phyloP scores from a whole-genome alignment of 139 green algal species.

The Ettlia oleoabundans region DNA sequence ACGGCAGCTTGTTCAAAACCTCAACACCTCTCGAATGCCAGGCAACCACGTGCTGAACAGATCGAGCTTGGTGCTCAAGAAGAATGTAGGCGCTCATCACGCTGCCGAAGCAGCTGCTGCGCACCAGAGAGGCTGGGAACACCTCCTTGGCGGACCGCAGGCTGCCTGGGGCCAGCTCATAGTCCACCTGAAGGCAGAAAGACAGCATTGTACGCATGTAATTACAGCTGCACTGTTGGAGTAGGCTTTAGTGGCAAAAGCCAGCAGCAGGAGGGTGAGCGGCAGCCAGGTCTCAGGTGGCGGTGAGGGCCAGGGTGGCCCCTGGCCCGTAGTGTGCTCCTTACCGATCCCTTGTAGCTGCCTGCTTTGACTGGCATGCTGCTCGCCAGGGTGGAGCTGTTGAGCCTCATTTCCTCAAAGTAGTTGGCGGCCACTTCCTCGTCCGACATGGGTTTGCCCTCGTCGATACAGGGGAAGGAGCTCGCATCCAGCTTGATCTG shows the following conservation, averaged over 20 bases:
- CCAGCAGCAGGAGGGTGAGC: neutral
- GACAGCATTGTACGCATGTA: no score
- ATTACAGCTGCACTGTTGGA: no score
- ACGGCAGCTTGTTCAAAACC: no score
- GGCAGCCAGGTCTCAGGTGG: no score
- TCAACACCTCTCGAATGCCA: no score
- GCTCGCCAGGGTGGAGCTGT: neutral
- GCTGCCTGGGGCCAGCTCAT: conserved; percentile 72
- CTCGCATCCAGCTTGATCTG: neutral
- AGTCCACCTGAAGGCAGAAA: conserved; percentile 73
- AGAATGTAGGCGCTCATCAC: no score
- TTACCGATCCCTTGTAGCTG: neutral
- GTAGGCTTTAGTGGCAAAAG: no score
- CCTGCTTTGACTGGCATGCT: neutral
- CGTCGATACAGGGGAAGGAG: conserved; percentile 18
- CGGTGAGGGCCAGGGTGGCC: neutral
- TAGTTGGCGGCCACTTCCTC: neutral
- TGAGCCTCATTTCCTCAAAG: neutral
- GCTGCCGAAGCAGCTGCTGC: neutral
- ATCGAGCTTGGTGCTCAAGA: no score
- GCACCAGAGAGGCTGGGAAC: conserved; percentile 51
- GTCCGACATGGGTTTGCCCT: neutral
- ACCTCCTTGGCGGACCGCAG: conserved; percentile 69
- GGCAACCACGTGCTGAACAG: neutral
- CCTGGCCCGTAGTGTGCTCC: neutral